Base-by-base conservation (phyloP, 2,329 filamentous ascomycete species). In the Verticillium isaacii region DNA sequence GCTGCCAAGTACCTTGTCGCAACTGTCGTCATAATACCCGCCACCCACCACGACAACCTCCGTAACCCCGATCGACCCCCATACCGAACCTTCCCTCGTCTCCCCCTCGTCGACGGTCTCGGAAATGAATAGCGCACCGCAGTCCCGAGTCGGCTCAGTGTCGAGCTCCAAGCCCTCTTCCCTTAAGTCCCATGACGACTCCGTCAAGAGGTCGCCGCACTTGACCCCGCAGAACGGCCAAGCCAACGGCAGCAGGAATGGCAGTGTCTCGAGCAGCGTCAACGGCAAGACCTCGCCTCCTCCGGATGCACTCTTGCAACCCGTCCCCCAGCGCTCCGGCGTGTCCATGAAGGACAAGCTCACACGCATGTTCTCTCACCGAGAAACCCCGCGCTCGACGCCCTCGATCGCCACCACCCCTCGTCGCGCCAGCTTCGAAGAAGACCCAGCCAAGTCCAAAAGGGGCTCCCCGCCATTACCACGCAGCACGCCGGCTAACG, bases 351-450 rank as follows among this genome's bases (percentile, higher is more conserved):
- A 88, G 71, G 85, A 87, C 70, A 83, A 85, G 56, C 72, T 89
- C 61, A 84, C 85, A 50, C 83, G 86, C 77, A 89, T 89, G 82
- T 89, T 89, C 74, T 86, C 82, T 60, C 23, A 68, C 72, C 50
- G 75, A 73, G 61, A 71, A 72, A 60, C 66, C 75, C 41, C 75
- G 74, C 61, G 74, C 77, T 29, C 59, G 66, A 15, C 65, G 71
- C 55, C 68, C 70, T 62, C 75, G 76, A 37, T 15, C 1, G 41
- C 37, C 39, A 12, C 39, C 25, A 54, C 58, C 59, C 67, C 73
- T 50, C 73, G 77, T 52, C 71, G 73, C 59, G 66, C 75, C 19
- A 76, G 74, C 17, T 59, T 73, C 56, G 73, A 70, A 65, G 73
- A 72, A 61, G 67, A 50, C 67, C 64, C 69, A 36, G 71, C 80